phyloP scores from a whole-genome alignment of 495 filamentous ascomycete genomes.

The Amphirosellinia nigrospora region DNA sequence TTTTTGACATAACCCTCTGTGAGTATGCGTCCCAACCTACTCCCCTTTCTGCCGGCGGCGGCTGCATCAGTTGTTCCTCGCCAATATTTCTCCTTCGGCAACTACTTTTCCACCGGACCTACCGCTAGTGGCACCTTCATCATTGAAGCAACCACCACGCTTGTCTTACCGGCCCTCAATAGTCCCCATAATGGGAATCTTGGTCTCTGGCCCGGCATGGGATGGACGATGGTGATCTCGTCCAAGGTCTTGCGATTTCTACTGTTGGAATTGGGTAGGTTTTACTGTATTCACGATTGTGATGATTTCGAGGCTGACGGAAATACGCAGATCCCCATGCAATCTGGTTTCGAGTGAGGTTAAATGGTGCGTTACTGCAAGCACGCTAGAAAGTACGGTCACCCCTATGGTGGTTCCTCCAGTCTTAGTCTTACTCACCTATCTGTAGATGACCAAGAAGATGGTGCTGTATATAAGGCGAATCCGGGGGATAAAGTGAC shows the following conservation, averaged over 20 bases:
- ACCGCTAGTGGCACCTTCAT: constrained; percentile 44
- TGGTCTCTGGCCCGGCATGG: constrained; percentile 46
- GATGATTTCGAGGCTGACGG: not conserved
- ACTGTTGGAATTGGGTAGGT: constrained; percentile 20
- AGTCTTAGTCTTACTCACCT: not conserved
- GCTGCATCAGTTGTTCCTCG: constrained; percentile 22
- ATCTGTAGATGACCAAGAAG: constrained; percentile 24
- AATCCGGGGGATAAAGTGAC: constrained; percentile 21
- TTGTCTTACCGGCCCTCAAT: constrained; percentile 44
- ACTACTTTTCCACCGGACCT: constrained; percentile 46
- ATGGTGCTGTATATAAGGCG: constrained; percentile 21
- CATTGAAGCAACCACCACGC: constrained; percentile 44
- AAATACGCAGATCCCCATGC: constrained; percentile 22
- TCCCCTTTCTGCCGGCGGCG: constrained; percentile 4
- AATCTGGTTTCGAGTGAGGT: constrained; percentile 39
- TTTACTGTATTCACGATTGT: not conserved
- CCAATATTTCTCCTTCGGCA: constrained; percentile 23
- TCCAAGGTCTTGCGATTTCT: constrained; percentile 46
- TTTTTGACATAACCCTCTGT: not conserved
- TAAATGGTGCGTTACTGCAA: constrained; percentile 35
- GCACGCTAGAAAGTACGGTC: constrained; percentile 14
- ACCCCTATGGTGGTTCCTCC: not conserved
- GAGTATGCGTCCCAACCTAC: constrained; percentile 13
- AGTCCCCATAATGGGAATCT: constrained; percentile 30
- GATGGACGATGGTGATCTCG: constrained; percentile 44